Percentiles rank a stretch among this genome's conserved stretches.
phyloP scores from a whole-genome alignment of 441 rosid genomes.

The Croton setiger region DNA sequence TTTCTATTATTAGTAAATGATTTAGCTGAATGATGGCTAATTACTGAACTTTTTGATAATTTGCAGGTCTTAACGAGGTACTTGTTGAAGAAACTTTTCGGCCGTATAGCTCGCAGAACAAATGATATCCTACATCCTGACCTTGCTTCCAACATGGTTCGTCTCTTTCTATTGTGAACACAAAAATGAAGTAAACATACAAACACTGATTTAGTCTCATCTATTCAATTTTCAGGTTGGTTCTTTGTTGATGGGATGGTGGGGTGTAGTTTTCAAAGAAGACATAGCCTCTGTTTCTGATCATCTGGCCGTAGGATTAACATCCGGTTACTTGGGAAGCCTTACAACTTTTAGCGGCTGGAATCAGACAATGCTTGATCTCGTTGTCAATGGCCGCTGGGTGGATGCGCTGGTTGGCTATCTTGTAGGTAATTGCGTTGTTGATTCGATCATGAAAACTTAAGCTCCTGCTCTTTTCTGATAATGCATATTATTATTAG shows the following conservation, averaged over 20 bases:
- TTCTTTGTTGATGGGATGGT: conserved; percentile 97
- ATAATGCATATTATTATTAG: conserved; percentile 10
- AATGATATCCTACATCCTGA: conserved; percentile 71
- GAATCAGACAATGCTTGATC: conserved; percentile 96
- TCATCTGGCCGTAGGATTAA: conserved; percentile 67
- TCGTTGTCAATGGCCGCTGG: conserved; percentile 69
- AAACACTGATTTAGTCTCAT: conserved; percentile 4
- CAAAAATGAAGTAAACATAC: too few species aligned
- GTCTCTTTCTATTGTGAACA: background rate
- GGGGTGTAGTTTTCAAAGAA: conserved; percentile 78
- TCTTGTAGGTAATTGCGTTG: conserved; percentile 51
- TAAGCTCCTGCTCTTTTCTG: background rate
- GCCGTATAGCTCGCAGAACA: conserved; percentile 62
- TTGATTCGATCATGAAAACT: background rate
- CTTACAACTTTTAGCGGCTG: conserved; percentile 91
- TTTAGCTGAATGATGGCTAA: too few species aligned
- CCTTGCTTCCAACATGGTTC: conserved; percentile 93
- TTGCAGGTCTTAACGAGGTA: conserved; percentile 76
- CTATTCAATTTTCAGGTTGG: conserved; percentile 50
- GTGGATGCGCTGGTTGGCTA: conserved; percentile 57
- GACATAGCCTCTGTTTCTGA: conserved; percentile 60
- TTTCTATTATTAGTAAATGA: too few species aligned
- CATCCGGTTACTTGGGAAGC: conserved; percentile 86
- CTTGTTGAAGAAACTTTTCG: conserved; percentile 66
- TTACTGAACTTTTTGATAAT: conserved; percentile 50